phyloP scores from a whole-genome alignment of 2,329 filamentous ascomycete genomes.

The Diaporthe sp. region DNA sequence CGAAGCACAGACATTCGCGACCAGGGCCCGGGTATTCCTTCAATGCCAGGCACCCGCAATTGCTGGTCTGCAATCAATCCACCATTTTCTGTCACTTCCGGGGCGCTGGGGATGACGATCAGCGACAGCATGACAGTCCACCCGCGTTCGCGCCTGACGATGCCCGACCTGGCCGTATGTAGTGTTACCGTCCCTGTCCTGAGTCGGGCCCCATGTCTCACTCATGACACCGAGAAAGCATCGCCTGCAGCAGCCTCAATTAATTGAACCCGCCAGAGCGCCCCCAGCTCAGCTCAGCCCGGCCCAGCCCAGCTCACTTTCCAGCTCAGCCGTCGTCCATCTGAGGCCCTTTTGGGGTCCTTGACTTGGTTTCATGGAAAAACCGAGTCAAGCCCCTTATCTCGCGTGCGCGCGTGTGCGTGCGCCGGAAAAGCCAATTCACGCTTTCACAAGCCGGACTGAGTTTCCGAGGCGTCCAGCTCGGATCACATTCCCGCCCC shows the following conservation, averaged over 20 bases:
- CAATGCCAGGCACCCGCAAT: conserved; percentile 9
- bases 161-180: conserved; percentile 17
- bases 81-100: background rate
- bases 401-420: conserved; percentile 14
- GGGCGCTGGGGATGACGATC: conserved; percentile 22
- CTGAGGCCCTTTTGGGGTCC: background rate
- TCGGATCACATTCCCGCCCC: conserved; percentile 16
- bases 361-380: conserved; percentile 14
- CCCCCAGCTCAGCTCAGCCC: background rate
- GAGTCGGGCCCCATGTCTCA: conserved; percentile 29
- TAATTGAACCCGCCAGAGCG: background rate
- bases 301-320: background rate
- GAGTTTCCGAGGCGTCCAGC: conserved; percentile 20
- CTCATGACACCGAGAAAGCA: conserved; percentile 17
- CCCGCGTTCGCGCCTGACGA: conserved; percentile 16
- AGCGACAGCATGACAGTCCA: background rate
- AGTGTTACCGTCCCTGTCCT: conserved; percentile 5
- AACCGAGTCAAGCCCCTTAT: conserved; percentile 28
- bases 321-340: background rate
- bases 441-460: conserved; percentile 20
- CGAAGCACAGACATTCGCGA: conserved; percentile 26
- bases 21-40: background rate
- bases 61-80: background rate
- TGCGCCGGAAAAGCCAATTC: conserved; percentile 8
- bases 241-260: conserved; percentile 23